Evolutionary conservation across 2,329 filamentous ascomycete species (phyloP).

Genomic region (Neofusicoccum sp.): DNA sequence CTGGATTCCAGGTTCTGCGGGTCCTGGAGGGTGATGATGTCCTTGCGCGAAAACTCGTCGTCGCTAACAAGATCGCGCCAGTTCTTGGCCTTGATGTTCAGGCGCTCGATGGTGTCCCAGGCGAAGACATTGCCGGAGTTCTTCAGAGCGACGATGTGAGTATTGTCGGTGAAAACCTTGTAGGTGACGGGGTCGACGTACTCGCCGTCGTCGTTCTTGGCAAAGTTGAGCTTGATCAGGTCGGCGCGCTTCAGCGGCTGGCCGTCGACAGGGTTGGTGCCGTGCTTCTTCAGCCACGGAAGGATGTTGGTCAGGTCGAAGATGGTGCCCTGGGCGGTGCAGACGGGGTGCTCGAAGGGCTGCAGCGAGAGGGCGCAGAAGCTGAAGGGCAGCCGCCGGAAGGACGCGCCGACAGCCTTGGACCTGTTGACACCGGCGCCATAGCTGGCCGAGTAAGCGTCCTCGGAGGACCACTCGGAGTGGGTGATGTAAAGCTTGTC

Average conservation of each 20-base stretch:
- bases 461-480: conserved; percentile 92
- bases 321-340: conserved; percentile 81
- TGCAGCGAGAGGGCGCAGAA: conserved; percentile 96
- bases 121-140: conserved; percentile 93
- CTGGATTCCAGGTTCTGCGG: conserved; percentile 84
- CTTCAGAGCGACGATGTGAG: conserved; percentile 87
- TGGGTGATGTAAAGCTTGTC: conserved; percentile 74
- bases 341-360: conserved; percentile 93
- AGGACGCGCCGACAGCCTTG: conserved; percentile 62
- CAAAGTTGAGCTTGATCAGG: conserved; percentile 87
- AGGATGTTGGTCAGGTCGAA: conserved; percentile 96
- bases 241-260: conserved; percentile 77
- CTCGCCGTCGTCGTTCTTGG: conserved; percentile 88
- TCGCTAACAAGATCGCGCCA: conserved; percentile 92
- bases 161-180: conserved; percentile 98
- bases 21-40: conserved; percentile 96
- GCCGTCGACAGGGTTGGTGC: conserved; percentile 88
- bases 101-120: conserved; percentile 90
- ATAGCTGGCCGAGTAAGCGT: conserved; percentile 82
- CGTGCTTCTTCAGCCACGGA: conserved; percentile 90
- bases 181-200: conserved; percentile 96
- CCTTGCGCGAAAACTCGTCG: conserved; percentile 79
- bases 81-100: conserved; percentile 97
- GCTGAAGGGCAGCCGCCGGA: conserved; percentile 93
- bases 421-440: conserved; percentile 65